Conservation (phyloP, 2,329 filamentous ascomycete genomes). For the Pseudogymnoascus sp. region DNA sequence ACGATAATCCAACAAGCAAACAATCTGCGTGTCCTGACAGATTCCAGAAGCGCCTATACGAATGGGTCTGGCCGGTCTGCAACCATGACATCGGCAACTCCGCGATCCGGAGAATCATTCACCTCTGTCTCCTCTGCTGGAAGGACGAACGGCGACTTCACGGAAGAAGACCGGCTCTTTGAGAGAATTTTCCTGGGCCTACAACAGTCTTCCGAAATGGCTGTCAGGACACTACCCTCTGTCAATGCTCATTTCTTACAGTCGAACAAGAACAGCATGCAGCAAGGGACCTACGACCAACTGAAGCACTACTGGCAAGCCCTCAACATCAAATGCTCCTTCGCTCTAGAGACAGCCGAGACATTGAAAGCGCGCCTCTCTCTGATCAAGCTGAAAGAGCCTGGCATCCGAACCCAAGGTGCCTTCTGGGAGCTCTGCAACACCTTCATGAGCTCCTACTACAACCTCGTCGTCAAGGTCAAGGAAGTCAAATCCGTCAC, state of each 20-base stretch:
- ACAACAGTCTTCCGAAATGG: slow-evolving; percentile 62
- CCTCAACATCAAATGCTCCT: slow-evolving; percentile 62
- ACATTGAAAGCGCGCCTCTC: slow-evolving; percentile 64
- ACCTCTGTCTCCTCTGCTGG: slow-evolving; percentile 29
- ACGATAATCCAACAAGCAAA: slow-evolving; percentile 27
- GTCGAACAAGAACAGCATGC: slow-evolving; percentile 45
- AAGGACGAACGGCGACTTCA: slow-evolving; percentile 46
- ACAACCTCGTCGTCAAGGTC: slow-evolving; percentile 53
- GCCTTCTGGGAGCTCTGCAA: slow-evolving; percentile 65
- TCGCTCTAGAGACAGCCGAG: slow-evolving; percentile 64
- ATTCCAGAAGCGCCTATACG: slow-evolving; percentile 41
- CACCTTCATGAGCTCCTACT: slow-evolving; percentile 62
- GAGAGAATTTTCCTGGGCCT: slow-evolving; percentile 74
- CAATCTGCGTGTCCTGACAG: slow-evolving; percentile 46
- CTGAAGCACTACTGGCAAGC: slow-evolving; percentile 58
- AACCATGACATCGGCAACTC: slow-evolving; percentile 49
- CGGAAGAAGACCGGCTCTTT: slow-evolving; percentile 71
- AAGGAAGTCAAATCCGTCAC: slow-evolving; percentile 41
- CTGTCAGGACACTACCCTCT: slow-evolving; percentile 60
- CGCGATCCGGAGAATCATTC: slow-evolving; percentile 76
- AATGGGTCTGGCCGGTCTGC: slow-evolving; percentile 44
- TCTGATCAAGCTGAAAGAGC: slow-evolving; percentile 76
- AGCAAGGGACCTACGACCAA: slow-evolving; percentile 49
- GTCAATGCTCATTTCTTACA: slow-evolving; percentile 58
- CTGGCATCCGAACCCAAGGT: slow-evolving; percentile 56